These are phyloP conservation scores for Aureobasidium sp. DNA, from an alignment of 2,329 filamentous ascomycete species.

Conservation along the genomic window DNA sequence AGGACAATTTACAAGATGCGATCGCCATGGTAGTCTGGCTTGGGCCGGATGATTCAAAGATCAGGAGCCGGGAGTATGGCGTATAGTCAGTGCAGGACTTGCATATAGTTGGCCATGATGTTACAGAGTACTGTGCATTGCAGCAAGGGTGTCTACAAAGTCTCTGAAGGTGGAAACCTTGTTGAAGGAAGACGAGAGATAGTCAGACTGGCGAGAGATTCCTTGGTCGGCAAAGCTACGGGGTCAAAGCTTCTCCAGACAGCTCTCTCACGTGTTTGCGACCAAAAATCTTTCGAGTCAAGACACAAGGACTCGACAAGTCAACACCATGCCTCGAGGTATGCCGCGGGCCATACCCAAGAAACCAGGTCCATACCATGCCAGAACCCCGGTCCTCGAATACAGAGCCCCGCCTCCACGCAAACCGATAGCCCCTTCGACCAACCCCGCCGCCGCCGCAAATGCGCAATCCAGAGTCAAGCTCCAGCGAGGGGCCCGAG, in stretches of 20 bases:
- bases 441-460: constrained; percentile 19
- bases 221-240: background rate
- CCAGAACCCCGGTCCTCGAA: background rate
- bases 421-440: background rate
- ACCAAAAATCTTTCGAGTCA: background rate
- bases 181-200: background rate
- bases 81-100: no score
- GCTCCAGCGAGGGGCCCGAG: constrained; percentile 10
- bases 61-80: no score
- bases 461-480: background rate
- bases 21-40: background rate
- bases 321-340: constrained; percentile 9
- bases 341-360: constrained; percentile 2
- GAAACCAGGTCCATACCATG: constrained; percentile 12
- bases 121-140: no score
- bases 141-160: no score
- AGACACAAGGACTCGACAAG: background rate
- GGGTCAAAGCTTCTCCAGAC: background rate
- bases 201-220: background rate
- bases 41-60: no score
- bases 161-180: no score
- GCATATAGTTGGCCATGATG: no score
- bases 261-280: background rate
- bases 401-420: background rate
- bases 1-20: background rate